phyloP scores from a whole-genome alignment of 306 rosid species.

The Cicer chorassanicum region DNA sequence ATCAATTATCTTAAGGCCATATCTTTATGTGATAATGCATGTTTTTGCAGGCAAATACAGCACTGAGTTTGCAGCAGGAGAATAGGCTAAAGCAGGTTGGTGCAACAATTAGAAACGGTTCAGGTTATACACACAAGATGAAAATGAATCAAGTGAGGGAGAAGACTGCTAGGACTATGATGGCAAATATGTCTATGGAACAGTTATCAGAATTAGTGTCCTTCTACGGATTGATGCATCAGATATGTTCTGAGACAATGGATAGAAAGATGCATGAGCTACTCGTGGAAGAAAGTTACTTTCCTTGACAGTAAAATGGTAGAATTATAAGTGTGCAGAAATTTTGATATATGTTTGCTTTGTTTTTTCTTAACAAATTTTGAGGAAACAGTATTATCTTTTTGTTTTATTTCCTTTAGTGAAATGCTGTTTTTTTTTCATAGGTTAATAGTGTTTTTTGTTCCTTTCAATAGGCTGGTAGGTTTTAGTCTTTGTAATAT shows the following conservation, averaged over 20 bases:
- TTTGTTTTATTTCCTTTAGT: slow-evolving; percentile 10
- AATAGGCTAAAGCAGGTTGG: slow-evolving; percentile 53
- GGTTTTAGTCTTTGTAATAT: too few relatives aligned
- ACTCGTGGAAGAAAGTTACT: slow-evolving; percentile 14
- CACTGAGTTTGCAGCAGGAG: slow-evolving; percentile 50
- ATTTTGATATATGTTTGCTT: not conserved
- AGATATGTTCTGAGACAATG: slow-evolving; percentile 38
- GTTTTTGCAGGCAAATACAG: slow-evolving; percentile 32
- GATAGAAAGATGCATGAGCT: slow-evolving; percentile 42
- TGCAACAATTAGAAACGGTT: slow-evolving; percentile 46
- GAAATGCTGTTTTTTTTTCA: slow-evolving; percentile 2
- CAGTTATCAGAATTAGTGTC: slow-evolving; percentile 44
- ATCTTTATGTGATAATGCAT: not conserved
- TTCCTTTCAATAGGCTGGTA: too few relatives aligned
- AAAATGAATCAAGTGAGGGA: slow-evolving; percentile 41
- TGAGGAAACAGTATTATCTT: not conserved
- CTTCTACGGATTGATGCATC: slow-evolving; percentile 34
- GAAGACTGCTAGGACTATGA: slow-evolving; percentile 43
- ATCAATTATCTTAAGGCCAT: not conserved
- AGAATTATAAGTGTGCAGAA: slow-evolving; percentile 27
- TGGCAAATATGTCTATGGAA: slow-evolving; percentile 46
- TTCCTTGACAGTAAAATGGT: slow-evolving; percentile 18
- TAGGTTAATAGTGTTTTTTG: too few relatives aligned
- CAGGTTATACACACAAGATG: slow-evolving; percentile 32
- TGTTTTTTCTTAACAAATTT: not conserved